Base-by-base conservation (phyloP, 306 rosid genomes). In the Dalbergia cultrata region DNA sequence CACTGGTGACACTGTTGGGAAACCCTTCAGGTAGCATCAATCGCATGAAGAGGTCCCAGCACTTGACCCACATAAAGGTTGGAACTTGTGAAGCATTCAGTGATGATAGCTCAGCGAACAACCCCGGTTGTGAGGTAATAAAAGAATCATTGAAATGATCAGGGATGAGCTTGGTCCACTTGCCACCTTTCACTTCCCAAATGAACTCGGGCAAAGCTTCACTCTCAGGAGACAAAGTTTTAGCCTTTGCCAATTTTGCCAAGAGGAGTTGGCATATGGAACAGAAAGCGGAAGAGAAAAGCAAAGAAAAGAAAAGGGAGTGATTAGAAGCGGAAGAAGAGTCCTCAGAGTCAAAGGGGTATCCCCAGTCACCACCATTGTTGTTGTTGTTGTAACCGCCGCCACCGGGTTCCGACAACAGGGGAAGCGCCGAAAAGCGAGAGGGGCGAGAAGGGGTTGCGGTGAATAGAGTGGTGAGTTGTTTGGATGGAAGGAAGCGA, bases 1-100 rank as follows among this genome's bases (percentile, higher is more conserved):
- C 99, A 18, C 87, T 86, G 1, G 97, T 91, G 7, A 95, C 99
- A 6, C 94, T 89, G 45, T 89, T 78, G 3, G 99, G 99, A 82
- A 85, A 95, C 4, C 97, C 99, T 61, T 95, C 97, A 1, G 99
- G 99, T 1, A 95, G 97, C 97, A 95, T 90, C 87, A 95, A 81
- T 37, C 85, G 83, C 59, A n/a, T 52, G 58, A 84, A 70, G 6
- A 95, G 52, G 17, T 83, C 91, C 57, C 84, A 86, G 72, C 89
- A 90, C 56, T 83, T 83, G 70, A 81, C 6, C 83, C 83, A 89
- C 53, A 86, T 21, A 31, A 84, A 83, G 41, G 13, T 82, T 5
- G 77, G 68, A 60, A 86, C 33, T 76, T 75, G 69, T 11, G 70
- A 78, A 53, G 70, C 39, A 8, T 82, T 52, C 22, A 75, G 70